A percentile compares a stretch with the other conserved stretches of the same genome.
These are phyloP conservation scores for Ogataea ramenticola DNA, from an alignment of 805 yeast species.

Conservation along the genomic window DNA sequence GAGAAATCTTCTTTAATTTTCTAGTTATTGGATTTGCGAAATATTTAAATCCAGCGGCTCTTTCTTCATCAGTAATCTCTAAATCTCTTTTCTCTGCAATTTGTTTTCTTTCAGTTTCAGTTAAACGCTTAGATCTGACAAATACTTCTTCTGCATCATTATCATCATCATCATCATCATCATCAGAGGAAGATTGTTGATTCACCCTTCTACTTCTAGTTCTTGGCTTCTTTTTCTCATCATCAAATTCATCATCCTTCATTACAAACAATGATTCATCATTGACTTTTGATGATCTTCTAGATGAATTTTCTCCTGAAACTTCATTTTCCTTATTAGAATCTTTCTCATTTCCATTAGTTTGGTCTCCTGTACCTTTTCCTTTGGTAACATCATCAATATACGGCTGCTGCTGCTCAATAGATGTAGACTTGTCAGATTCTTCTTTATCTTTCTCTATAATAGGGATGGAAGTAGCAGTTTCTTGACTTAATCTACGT, in stretches of 20 bases:
- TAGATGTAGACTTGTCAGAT: background rate
- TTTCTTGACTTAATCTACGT: background rate
- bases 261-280: too few relatives aligned
- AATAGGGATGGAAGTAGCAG: too few relatives aligned
- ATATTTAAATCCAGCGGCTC: conserved; percentile 7
- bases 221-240: background rate
- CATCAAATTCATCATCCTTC: background rate
- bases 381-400: background rate
- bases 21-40: conserved; percentile 11
- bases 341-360: background rate
- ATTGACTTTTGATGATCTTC: too few relatives aligned
- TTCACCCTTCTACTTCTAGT: background rate
- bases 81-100: background rate
- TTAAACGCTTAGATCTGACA: background rate
- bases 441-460: background rate
- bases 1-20: conserved; percentile 13
- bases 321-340: background rate
- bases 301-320: too few relatives aligned
- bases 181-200: background rate
- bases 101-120: conserved; percentile 3
- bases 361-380: background rate
- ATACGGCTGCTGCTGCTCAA: background rate
- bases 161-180: background rate
- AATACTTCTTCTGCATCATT: background rate
- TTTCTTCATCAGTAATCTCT: conserved; percentile 3